Conservation (phyloP, 106 monocot genomes). For the Apostasia ramifera region DNA sequence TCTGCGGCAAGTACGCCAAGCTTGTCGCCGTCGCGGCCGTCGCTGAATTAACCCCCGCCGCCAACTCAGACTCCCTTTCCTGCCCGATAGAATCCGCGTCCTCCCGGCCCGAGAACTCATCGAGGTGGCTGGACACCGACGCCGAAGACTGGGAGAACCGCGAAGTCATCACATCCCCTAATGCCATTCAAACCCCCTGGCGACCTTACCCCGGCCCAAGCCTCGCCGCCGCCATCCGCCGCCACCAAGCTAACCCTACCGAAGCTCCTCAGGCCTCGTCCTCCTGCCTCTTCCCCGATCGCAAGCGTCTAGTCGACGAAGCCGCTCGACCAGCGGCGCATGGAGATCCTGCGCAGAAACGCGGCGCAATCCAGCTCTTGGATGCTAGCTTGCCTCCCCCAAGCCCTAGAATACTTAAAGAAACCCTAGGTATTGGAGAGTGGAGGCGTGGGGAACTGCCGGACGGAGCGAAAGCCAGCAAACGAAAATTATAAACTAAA, state of each 20-base stretch:
- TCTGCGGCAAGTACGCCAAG: constrained; percentile 53
- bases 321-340: constrained; percentile 6
- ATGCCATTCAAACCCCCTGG: constrained; percentile 3
- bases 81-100: constrained; percentile 15
- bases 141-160: constrained; percentile 29
- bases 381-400: not conserved
- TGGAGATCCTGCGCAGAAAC: constrained; percentile 4
- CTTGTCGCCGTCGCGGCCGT: constrained; percentile 16
- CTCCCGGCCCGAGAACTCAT: constrained; percentile 23
- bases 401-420: not conserved
- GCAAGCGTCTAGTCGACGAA: not conserved
- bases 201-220: not conserved
- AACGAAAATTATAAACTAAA: not conserved
- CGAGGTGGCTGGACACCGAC: constrained; percentile 22
- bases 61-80: constrained; percentile 23
- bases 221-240: not conserved
- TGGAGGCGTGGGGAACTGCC: constrained; percentile 2
- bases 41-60: constrained; percentile 4
- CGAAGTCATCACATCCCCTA: constrained; percentile 17
- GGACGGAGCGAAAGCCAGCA: constrained; percentile 4
- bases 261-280: not conserved
- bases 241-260: not conserved
- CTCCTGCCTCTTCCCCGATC: not conserved
- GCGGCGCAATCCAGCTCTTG: not conserved
- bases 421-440: constrained; percentile 6